Percentiles rank a stretch among this genome's conserved stretches.
Evolutionary conservation across 805 yeast genomes (phyloP).

Genomic region (Saccharomycopsis fibuligera): DNA sequence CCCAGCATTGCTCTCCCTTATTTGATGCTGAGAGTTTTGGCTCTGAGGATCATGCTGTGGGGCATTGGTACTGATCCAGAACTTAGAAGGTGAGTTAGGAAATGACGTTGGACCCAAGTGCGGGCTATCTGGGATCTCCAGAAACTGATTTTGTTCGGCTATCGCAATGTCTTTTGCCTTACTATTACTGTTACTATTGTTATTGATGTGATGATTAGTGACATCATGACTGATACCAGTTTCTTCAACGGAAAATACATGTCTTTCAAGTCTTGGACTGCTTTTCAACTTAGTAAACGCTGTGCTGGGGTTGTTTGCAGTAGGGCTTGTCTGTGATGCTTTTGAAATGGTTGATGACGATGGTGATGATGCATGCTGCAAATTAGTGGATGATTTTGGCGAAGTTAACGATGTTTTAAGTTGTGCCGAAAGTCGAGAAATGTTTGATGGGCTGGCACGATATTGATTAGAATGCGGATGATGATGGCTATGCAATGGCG

Average conservation of each 20-base stretch:
- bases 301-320: neutral
- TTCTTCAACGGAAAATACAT: neutral
- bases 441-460: neutral
- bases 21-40: too few relatives aligned
- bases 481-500: neutral
- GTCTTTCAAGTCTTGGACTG: neutral
- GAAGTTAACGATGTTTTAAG: conserved; percentile 6
- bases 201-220: too few relatives aligned
- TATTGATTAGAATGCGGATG: conserved; percentile 1
- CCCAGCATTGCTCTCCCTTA: neutral
- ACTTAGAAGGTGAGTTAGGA: conserved; percentile 13
- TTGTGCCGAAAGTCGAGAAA: conserved; percentile 18
- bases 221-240: too few relatives aligned
- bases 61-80: too few relatives aligned
- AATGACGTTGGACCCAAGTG: conserved; percentile 15
- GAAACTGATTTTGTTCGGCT: too few relatives aligned
- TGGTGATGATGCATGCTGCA: neutral
- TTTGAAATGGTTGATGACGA: too few relatives aligned
- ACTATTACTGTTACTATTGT: neutral
- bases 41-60: too few relatives aligned
- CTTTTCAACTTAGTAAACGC: neutral
- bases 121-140: conserved; percentile 17
- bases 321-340: too few relatives aligned
- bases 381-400: neutral
- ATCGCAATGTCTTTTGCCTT: neutral